Conservation (phyloP, 1,284 basidiomycete species). For the Pyrrhoderma noxium region DNA sequence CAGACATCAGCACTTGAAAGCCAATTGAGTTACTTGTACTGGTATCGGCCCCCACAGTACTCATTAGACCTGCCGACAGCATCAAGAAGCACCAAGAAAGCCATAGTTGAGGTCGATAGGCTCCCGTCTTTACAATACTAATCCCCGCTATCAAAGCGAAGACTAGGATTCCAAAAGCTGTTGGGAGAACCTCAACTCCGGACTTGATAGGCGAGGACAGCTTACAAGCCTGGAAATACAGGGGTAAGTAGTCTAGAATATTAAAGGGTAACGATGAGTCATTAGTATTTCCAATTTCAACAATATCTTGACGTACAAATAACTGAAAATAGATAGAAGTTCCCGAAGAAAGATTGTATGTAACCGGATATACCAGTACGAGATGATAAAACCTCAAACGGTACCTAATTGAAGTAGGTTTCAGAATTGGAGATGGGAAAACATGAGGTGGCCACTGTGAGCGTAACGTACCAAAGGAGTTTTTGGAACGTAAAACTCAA, state of each 20-base stretch:
- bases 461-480: conserved; percentile 22
- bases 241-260: conserved; percentile 28
- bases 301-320: conserved; percentile 15
- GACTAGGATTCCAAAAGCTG: conserved; percentile 28
- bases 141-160: conserved; percentile 28
- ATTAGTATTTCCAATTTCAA: not conserved
- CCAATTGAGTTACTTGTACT: conserved; percentile 30
- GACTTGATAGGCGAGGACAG: conserved; percentile 34
- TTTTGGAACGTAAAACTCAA: conserved; percentile 21
- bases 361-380: conserved; percentile 29
- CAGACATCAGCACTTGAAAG: conserved; percentile 27
- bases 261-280: not conserved
- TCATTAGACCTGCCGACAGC: conserved; percentile 32
- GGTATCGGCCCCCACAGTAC: conserved; percentile 29
- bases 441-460: conserved; percentile 9
- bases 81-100: conserved; percentile 33
- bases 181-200: conserved; percentile 35
- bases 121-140: conserved; percentile 24
- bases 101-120: conserved; percentile 32
- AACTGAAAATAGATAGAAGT: conserved; percentile 19
- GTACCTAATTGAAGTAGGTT: conserved; percentile 21
- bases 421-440: not conserved
- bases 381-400: conserved; percentile 26
- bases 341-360: conserved; percentile 20
- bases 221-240: conserved; percentile 43